Evolutionary conservation across 108 stramenopile genomes (phyloP), one percentile per base, ranked within the genome.

Genomic region (Skeletonema grethae): DNA sequence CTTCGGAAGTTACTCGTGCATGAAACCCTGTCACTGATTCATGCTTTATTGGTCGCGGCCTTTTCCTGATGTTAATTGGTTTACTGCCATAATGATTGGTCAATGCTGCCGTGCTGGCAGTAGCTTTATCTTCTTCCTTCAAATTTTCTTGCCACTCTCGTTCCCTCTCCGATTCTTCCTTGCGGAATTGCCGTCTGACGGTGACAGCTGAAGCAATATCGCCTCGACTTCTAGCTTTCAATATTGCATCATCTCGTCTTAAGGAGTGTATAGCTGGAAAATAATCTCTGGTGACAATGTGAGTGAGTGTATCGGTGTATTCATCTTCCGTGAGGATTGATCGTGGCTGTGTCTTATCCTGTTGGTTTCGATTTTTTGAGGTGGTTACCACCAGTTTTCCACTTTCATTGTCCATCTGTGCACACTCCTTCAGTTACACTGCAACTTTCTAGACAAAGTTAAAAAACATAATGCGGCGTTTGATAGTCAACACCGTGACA

Each of bases 11-110:
- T 1, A 82, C 91, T 18, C 94, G 79, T 1, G 67, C 67, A 75
- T 92, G 90, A 82, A 95, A 95, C 24, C 87, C 91, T 10, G 90
- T 79, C 16, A 95, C 46, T 22, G 74, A 78, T 56, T 95, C 90
- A 15, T 82, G 75, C 36, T 89, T 75, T 43, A 90, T 57, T 5
- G 82, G 84, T 50, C 89, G 59, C 7, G 85, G 82, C 9, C 75
- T 62, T 38, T 79, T 79, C 11, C 87, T 75, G 28, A 76, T 61
- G 10, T 50, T 48, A 12, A 31, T 31, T 32, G 57, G 2, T 57
- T 53, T 32, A 25, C 36, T 57, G 30, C 38, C 16, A 34, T 8
- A n/a, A 20, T 31, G 3, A 34, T 62, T 24, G 50, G 64, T 7
- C 48, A 56, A 43, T 22, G 10, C 62, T 16, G 29, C 24, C 46